Evolutionary conservation across 495 filamentous ascomycete genomes (phyloP), one percentile per base, ranked within the genome.

Genomic region (Aspergillus funiculosus): DNA sequence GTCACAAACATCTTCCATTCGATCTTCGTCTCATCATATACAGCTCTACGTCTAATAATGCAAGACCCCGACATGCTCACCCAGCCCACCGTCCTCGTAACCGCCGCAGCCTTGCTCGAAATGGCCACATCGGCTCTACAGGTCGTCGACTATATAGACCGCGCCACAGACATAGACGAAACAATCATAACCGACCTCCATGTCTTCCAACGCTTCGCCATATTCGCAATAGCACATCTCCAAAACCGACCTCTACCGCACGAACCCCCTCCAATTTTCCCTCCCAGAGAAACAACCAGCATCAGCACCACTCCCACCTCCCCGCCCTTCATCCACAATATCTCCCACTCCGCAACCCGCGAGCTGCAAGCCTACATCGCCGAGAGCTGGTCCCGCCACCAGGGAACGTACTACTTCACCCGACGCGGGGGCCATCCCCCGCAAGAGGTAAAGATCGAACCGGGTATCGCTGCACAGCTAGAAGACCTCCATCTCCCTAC

Each of bases 121-220:
- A 64, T 68, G 46, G 58, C 78, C n/a, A 60, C 64, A 4, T 68
- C 68, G 2, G 57, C 66, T 1, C 58, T 83, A 15, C 66, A 66
- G 10, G 40, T 76, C 6, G 37, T 82, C 1, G 75, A 81, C 43
- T 83, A 80, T 53, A 59, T 82, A 38, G 48, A 69, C 30, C 63
- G 70, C 6, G 46, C 60, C 14, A 63, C 54, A 0, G 58, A 56
- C 7, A 15, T 46, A 1, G 52, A 49, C 11, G 41, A 49, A 5
- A 30, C 36, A n/a, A 47, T 62, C 10, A 39, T 67, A 2, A 31
- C 46, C 1, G 57, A 64, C 32, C 46, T 72, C 8, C 41, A 55
- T 5, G 58, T 59, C 42, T 64, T 76, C 39, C 54, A 44, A 24
- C 57, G 57, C 9, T 59, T 75, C 32, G 55, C 53, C 2, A 27